These are phyloP conservation scores for Apiospora rasikravindrae DNA, from an alignment of 2,329 filamentous ascomycete genomes.

Conservation along the genomic window DNA sequence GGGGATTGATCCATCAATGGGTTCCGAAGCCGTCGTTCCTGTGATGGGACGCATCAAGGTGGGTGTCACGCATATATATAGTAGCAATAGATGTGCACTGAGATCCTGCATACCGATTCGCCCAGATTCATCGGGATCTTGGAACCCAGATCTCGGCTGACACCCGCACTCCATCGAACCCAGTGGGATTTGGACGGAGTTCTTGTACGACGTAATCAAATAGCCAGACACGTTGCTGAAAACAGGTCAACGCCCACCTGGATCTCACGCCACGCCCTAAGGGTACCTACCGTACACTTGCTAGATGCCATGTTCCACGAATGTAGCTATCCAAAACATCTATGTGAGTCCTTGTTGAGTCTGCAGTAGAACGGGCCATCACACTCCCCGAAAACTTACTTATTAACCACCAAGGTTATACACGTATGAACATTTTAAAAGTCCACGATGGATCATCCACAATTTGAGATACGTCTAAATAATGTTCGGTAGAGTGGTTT, in stretches of 20 bases:
- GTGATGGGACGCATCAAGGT: not conserved
- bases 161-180: not conserved
- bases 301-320: too few species aligned
- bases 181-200: not conserved
- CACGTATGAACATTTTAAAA: not conserved
- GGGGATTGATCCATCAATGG: not conserved
- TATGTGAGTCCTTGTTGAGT: too few species aligned
- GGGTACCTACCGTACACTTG: too few species aligned
- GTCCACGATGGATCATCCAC: not conserved
- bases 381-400: too few species aligned
- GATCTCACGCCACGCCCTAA: too few species aligned
- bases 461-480: not conserved
- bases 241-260: too few species aligned
- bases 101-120: not conserved
- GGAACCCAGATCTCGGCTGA: conserved; percentile 4
- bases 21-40: not conserved
- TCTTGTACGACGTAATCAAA: too few species aligned
- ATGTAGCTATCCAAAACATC: too few species aligned
- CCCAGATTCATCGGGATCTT: not conserved
- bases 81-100: not conserved
- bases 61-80: not conserved
- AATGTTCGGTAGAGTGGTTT: not conserved
- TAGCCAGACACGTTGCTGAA: not conserved
- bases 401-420: too few species aligned
- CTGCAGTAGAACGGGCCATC: too few species aligned